Evolutionary conservation across 768 basidiomycete genomes (phyloP).

Genomic region (Serendipita sp.): DNA sequence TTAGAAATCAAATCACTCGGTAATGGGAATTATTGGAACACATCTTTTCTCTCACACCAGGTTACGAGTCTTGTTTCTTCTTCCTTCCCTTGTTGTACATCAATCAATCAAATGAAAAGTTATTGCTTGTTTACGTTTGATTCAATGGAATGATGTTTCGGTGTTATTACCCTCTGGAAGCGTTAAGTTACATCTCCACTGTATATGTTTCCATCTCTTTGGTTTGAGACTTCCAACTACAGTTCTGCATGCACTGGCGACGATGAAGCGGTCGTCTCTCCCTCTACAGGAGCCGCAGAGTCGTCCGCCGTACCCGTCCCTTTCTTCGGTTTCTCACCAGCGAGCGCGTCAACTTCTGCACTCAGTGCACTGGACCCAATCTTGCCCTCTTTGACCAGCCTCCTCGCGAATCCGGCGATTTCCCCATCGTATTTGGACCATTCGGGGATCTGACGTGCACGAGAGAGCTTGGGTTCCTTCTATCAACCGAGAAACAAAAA

Average conservation of each 20-base stretch:
- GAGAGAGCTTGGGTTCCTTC: slow-evolving; percentile 93
- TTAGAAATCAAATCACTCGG: no score
- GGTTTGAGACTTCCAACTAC: no score
- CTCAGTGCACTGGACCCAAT: slow-evolving; percentile 52
- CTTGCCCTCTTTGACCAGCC: slow-evolving; percentile 52
- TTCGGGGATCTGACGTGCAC: slow-evolving; percentile 90
- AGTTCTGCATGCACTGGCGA: not conserved
- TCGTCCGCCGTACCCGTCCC: slow-evolving; percentile 12
- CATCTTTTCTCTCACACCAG: no score
- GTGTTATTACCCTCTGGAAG: no score
- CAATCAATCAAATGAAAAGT: no score
- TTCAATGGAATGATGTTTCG: no score
- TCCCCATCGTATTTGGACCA: slow-evolving; percentile 93
- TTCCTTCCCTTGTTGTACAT: no score
- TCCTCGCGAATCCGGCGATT: slow-evolving; percentile 66
- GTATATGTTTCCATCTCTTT: no score
- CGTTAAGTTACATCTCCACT: no score
- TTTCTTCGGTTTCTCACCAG: slow-evolving; percentile 22
- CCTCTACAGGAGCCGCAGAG: not conserved
- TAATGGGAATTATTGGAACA: no score
- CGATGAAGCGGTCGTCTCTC: not conserved
- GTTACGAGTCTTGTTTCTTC: no score
- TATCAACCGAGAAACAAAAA: slow-evolving; percentile 21
- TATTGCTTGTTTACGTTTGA: no score
- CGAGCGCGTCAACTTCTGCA: slow-evolving; percentile 54